Conservation (phyloP, 2,329 filamentous ascomycete genomes). For the Biscogniauxia marginata region DNA sequence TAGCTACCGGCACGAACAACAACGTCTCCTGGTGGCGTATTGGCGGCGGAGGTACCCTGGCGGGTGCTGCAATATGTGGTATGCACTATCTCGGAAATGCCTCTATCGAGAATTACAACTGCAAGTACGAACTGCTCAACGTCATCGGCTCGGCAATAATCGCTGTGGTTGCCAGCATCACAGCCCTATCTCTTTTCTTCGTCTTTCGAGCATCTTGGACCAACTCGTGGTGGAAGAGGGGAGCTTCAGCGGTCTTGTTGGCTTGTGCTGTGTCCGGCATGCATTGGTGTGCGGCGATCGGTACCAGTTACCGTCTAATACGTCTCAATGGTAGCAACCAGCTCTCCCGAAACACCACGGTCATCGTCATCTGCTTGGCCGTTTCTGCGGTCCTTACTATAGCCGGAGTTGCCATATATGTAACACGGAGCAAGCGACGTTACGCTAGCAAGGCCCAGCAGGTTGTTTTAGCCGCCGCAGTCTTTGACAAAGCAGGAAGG, state of each 20-base stretch:
- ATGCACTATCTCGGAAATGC: conserved; percentile 91
- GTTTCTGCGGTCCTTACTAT: conserved; percentile 61
- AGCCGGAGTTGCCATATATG: conserved; percentile 52
- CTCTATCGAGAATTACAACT: conserved; percentile 74
- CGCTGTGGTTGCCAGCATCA: conserved; percentile 67
- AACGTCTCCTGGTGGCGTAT: conserved; percentile 58
- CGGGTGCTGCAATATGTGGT: conserved; percentile 73
- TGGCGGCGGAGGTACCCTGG: conserved; percentile 62
- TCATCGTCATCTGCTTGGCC: conserved; percentile 70
- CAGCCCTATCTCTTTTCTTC: conserved; percentile 75
- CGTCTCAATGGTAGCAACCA: conserved; percentile 41
- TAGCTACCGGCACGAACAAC: conserved; percentile 62
- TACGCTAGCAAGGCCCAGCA: conserved; percentile 61
- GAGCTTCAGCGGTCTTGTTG: conserved; percentile 64
- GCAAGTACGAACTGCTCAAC: conserved; percentile 57
- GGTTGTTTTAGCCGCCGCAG: conserved; percentile 57
- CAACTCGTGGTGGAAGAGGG: conserved; percentile 73
- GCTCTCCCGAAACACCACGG: conserved; percentile 61
- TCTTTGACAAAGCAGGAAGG: conserved; percentile 66
- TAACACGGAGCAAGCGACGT: conserved; percentile 50
- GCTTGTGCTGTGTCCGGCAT: conserved; percentile 78
- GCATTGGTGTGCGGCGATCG: conserved; percentile 79
- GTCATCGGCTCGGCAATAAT: conserved; percentile 70
- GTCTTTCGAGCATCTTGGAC: conserved; percentile 74
- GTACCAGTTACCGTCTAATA: conserved; percentile 65